Base-by-base conservation (phyloP, 805 yeast species). In the Candida bentonensis region DNA sequence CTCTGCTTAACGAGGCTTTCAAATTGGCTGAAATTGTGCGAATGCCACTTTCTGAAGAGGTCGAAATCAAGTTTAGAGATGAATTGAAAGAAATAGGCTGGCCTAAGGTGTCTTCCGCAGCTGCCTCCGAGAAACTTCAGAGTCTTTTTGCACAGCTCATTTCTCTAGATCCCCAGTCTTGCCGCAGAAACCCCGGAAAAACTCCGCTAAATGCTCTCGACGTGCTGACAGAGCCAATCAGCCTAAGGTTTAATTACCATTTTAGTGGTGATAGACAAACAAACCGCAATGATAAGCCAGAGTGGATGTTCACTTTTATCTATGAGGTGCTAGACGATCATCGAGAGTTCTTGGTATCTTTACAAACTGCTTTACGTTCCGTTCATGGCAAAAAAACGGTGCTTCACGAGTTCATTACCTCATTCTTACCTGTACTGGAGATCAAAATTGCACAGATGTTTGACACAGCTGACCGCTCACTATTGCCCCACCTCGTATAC, bases 271-370 rank as follows among this genome's bases (percentile, higher is more conserved):
- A 68, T 23, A 64, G 59, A 33, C 81, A 78, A 26, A 81, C 88
- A 0, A 79, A 79, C 52, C 70, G 75, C 40, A 53, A 74, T 22
- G 78, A 79, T 46, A 76, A 76, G 53, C 88, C 89, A 1, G 88
- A 82, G 55, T 81, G 85, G 80, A 72, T 78, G 2, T 68, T 80
- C 47, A 59, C 64, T 15, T 80, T 70, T 51, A 55, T 73, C 22
- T 41, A 53, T 23, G 50, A 52, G 26, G 44, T 56, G 21, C 30
- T 66, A 17, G 67, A 63, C 30, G 62, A 60, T 21, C 60, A 59
- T 25, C 40, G 43, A 22, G 47, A 41, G 23, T 58, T 64, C 44
- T 49, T 64, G 39, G 46, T n/a, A 9, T 9, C 36, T n/a, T n/a
- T 30, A 15, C 36, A 48, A 17, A 44, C 46, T 3, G 42, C 42